Evolutionary conservation across 148 eudicot genomes (phyloP).

Genomic region (Dysphania ambrosioides): DNA sequence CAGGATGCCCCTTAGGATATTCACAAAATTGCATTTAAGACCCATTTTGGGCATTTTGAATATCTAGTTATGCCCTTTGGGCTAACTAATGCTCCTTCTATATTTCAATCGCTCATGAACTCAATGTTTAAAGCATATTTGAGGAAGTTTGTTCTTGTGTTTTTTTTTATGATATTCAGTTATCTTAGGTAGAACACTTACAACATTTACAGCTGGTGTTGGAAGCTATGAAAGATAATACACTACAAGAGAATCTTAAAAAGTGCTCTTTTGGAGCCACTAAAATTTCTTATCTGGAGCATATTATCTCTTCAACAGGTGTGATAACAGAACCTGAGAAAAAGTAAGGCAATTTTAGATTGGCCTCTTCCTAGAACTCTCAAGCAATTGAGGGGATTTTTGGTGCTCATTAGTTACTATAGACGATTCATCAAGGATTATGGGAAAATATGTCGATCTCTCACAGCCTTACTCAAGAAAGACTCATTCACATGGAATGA

Average conservation of each 20-base stretch:
- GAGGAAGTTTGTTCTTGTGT: neutral
- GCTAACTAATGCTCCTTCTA: neutral
- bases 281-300: no score
- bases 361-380: neutral
- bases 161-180: neutral
- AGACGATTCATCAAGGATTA: neutral
- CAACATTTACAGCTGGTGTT: no score
- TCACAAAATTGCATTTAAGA: neutral
- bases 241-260: no score
- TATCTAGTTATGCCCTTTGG: neutral
- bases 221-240: no score
- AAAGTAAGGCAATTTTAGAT: neutral
- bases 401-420: neutral
- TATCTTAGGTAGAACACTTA: no score
- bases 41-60: neutral
- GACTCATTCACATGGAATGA: neutral
- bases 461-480: neutral
- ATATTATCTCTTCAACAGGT: no score
- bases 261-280: no score
- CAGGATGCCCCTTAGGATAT: no score
- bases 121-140: neutral
- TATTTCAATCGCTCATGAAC: neutral
- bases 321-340: no score
- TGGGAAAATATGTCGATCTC: neutral
- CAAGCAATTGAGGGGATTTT: neutral